phyloP scores from a whole-genome alignment of 306 rosid species.

The Prunus mira region DNA sequence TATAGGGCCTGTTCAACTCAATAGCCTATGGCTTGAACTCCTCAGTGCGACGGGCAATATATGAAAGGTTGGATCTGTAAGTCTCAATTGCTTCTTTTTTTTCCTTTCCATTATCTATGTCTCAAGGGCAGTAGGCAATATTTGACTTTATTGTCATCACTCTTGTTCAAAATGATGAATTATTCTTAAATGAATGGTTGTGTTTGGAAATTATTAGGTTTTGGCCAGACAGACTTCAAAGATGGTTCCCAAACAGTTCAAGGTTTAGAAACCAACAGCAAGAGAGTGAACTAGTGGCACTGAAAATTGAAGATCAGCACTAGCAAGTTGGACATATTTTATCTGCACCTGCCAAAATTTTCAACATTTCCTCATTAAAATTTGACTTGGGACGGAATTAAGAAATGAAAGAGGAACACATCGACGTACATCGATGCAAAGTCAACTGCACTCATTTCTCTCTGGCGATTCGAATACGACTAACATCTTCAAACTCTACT shows the following conservation, averaged over 20 bases:
- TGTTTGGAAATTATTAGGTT: slow-evolving; percentile 43
- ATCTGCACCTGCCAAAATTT: background rate
- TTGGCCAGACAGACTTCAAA: slow-evolving; percentile 73
- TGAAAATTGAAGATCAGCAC: slow-evolving; percentile 53
- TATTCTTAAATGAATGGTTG: slow-evolving; percentile 12
- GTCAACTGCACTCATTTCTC: slow-evolving; percentile 10
- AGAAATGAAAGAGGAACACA: slow-evolving; percentile 16
- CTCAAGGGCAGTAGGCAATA: background rate
- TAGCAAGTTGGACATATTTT: slow-evolving; percentile 24
- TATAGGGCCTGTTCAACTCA: slow-evolving; percentile 95
- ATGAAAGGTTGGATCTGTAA: slow-evolving; percentile 85
- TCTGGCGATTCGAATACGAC: slow-evolving; percentile 15
- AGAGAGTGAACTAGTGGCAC: slow-evolving; percentile 67
- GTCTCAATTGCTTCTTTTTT: slow-evolving; percentile 7
- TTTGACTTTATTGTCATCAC: background rate
- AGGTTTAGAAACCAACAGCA: slow-evolving; percentile 62
- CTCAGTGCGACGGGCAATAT: slow-evolving; percentile 87
- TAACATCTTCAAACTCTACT: background rate
- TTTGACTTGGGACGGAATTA: slow-evolving; percentile 12
- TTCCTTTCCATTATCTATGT: background rate
- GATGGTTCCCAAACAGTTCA: slow-evolving; percentile 75
- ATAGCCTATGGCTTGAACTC: slow-evolving; percentile 97
- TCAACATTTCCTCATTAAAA: slow-evolving; percentile 13
- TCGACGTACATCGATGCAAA: slow-evolving; percentile 4
- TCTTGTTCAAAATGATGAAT: background rate